Percentiles rank a stretch among this genome's conserved stretches.
Conservation (phyloP, 2,329 filamentous ascomycete genomes). For the Clonostachys sp. region DNA sequence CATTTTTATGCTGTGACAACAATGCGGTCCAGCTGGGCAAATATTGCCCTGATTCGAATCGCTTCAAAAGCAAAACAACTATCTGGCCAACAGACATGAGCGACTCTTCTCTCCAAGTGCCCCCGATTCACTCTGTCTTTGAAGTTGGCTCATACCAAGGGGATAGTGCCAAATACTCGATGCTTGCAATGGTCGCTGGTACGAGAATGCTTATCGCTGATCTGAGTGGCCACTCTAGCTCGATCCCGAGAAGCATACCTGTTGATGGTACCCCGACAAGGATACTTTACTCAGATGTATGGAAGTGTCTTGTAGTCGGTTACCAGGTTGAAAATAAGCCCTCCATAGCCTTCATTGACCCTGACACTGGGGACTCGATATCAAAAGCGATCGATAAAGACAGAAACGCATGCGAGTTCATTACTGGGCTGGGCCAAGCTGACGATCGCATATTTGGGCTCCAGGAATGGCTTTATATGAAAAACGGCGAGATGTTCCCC, state of each 20-base stretch:
- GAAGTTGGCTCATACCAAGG: conserved; percentile 31
- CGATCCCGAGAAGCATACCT: conserved; percentile 44
- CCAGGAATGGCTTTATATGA: conserved; percentile 58
- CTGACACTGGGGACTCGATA: conserved; percentile 46
- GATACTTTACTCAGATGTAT: conserved; percentile 48
- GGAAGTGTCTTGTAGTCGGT: conserved; percentile 51
- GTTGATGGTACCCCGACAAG: conserved; percentile 43
- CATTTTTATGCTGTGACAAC: conserved; percentile 44
- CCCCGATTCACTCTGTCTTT: conserved; percentile 41
- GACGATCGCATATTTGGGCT: conserved; percentile 58
- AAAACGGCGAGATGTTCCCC: conserved; percentile 52
- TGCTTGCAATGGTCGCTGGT: conserved; percentile 39
- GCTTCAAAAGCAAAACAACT: conserved; percentile 33
- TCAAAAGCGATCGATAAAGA: conserved; percentile 38
- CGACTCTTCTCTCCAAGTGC: conserved; percentile 37
- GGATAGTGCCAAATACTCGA: conserved; percentile 32
- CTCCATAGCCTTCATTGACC: conserved; percentile 52
- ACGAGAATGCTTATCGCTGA: conserved; percentile 48
- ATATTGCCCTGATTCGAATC: conserved; percentile 16
- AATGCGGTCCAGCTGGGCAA: conserved; percentile 36
- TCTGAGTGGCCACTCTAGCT: conserved; percentile 35
- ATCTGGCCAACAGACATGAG: conserved; percentile 49
- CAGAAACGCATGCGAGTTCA: conserved; percentile 15
- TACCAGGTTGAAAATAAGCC: conserved; percentile 35
- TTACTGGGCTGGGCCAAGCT: conserved; percentile 49